These are phyloP conservation scores for Parmelia sp. DNA, from an alignment of 495 filamentous ascomycete genomes.

Conservation along the genomic window DNA sequence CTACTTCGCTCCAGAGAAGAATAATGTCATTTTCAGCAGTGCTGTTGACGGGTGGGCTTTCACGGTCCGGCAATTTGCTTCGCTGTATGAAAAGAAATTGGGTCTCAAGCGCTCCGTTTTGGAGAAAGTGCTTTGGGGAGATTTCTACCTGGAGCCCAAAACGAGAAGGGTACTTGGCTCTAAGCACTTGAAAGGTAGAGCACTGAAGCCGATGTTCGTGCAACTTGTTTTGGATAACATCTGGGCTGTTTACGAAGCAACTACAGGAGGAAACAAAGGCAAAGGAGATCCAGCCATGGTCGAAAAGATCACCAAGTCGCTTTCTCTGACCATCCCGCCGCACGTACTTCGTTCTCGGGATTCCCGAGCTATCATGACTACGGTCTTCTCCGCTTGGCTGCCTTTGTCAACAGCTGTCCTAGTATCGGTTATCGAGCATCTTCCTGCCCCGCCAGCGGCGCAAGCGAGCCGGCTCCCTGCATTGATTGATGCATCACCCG, in stretches of 20 bases:
- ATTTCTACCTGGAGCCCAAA: constrained; percentile 95
- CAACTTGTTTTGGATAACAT: constrained; percentile 93
- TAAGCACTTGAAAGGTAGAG: constrained; percentile 88
- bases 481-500: constrained; percentile 75
- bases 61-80: constrained; percentile 88
- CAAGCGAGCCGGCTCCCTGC: constrained; percentile 76
- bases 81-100: constrained; percentile 91
- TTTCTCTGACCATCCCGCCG: constrained; percentile 73
- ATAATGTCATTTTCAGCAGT: constrained; percentile 98
- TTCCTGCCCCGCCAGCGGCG: constrained; percentile 78
- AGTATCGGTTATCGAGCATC: constrained; percentile 86
- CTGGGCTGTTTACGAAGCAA: constrained; percentile 95
- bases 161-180: constrained; percentile 84
- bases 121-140: constrained; percentile 95
- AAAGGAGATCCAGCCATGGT: constrained; percentile 79
- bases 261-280: constrained; percentile 68
- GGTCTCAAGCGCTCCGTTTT: constrained; percentile 86
- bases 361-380: constrained; percentile 71
- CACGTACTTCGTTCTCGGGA: constrained; percentile 83
- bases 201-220: constrained; percentile 95
- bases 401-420: constrained; percentile 88
- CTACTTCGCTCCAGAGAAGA: constrained; percentile 96
- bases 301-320: constrained; percentile 91
- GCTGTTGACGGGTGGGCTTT: constrained; percentile 98
- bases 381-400: constrained; percentile 84